Evolutionary conservation across 1,284 basidiomycete genomes (phyloP).

Genomic region (Microbotryomycetes sp.): DNA sequence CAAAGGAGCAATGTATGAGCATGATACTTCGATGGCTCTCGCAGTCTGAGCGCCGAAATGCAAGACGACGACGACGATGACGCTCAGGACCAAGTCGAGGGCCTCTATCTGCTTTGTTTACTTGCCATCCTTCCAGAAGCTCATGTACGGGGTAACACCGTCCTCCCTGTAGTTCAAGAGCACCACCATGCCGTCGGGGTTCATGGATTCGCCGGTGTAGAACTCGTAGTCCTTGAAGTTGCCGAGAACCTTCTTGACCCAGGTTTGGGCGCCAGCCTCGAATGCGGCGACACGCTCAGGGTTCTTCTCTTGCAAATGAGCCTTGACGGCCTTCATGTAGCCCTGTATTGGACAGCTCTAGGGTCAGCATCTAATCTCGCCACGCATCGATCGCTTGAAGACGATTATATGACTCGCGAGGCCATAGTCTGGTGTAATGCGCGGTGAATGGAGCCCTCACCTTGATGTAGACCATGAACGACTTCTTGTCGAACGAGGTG

Average conservation of each 20-base stretch:
- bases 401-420: no score
- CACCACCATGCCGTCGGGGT: slow-evolving; percentile 80
- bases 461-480: slow-evolving; percentile 80
- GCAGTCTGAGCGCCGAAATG: no score
- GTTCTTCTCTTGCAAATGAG: slow-evolving; percentile 50
- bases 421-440: no score
- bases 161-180: slow-evolving; percentile 52
- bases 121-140: slow-evolving; percentile 86
- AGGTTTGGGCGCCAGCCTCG: slow-evolving; percentile 69
- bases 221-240: slow-evolving; percentile 89
- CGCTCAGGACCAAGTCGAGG: no score
- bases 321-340: slow-evolving; percentile 78
- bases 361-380: not conserved
- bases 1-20: not conserved
- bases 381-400: not conserved
- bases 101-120: slow-evolving; percentile 52
- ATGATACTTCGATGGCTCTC: not conserved
- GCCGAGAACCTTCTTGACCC: slow-evolving; percentile 69
- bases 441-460: no score
- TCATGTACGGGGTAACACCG: slow-evolving; percentile 66
- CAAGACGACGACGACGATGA: not conserved
- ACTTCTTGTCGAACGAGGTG: slow-evolving; percentile 87
- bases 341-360: slow-evolving; percentile 46
- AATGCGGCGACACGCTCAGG: slow-evolving; percentile 70
- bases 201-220: slow-evolving; percentile 80